Evolutionary conservation across 306 rosid genomes (phyloP), one percentile per base, ranked within the genome.

Genomic region (Arachis hypogaea): DNA sequence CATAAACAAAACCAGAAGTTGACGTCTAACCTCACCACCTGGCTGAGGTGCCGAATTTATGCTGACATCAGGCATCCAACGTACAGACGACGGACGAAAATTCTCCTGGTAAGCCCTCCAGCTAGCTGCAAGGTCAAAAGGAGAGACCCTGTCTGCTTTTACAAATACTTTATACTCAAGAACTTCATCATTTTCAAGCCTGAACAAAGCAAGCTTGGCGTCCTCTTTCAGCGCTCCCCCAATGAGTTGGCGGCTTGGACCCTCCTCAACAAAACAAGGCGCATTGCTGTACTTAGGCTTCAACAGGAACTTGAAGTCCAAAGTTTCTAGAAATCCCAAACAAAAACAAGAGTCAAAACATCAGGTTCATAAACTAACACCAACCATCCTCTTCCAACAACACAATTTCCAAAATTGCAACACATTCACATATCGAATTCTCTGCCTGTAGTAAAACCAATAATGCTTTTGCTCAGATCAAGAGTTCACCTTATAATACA

Each of bases 21-120:
- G 40, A 50, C 33, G 36, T 18, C 63, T 74, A 58, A 91, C 99
- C 95, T 91, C 99, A 1, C 76, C 84, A 59, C 90, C 84, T 2
- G 70, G 44, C 83, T 83, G 92, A 11, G 93, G 85, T 66, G 80
- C 90, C 50, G 99, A 84, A 84, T 85, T 86, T 66, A 92, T 88
- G 77, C 92, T 89, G 68, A 94, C 87, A 87, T 94, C 99, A 80
- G 99, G 99, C 71, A 94, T 85, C 78, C 99, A 93, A 30, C 99
- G 92, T 72, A 63, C 99, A 43, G 99, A 80, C 0, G 99, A 94
- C 38, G 97, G 93, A 77, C 99, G 90, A 44, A 94, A 88, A 69
- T 94, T 94, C 71, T 89, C 99, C 75, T 85, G 90, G 77, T 94
- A 94, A 65, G 99, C 97, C 84, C 99, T 89, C 99, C 99, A 94